Conservation (phyloP, 2,329 filamentous ascomycete species). For the Sporothrix brunneoviolacea region DNA sequence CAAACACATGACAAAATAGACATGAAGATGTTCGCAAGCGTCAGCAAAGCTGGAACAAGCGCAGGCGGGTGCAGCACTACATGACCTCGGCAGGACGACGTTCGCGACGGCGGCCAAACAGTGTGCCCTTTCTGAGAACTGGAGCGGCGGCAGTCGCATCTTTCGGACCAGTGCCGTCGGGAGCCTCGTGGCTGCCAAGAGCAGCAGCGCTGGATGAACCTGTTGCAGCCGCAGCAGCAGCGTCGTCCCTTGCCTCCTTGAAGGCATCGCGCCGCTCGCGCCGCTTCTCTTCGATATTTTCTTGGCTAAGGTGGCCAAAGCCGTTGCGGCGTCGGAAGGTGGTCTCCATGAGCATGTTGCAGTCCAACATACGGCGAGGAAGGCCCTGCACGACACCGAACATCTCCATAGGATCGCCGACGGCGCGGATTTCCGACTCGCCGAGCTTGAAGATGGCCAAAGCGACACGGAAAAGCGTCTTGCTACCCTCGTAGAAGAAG, state of each 20-base stretch:
- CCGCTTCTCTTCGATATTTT: slow-evolving; percentile 69
- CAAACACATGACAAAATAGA: neutral
- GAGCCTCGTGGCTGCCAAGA: neutral
- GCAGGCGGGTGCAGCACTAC: slow-evolving; percentile 20
- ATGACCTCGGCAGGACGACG: slow-evolving; percentile 27
- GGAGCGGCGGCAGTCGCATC: neutral
- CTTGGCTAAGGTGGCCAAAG: slow-evolving; percentile 75
- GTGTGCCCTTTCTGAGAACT: slow-evolving; percentile 35
- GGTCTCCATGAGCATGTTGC: slow-evolving; percentile 72
- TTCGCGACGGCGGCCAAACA: slow-evolving; percentile 40
- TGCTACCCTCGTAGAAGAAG: slow-evolving; percentile 92
- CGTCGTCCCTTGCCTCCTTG: slow-evolving; percentile 40
- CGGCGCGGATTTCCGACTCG: slow-evolving; percentile 70
- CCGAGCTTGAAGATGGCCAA: slow-evolving; percentile 86
- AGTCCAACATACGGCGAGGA: slow-evolving; percentile 73
- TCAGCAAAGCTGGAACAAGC: neutral
- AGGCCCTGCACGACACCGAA: slow-evolving; percentile 90
- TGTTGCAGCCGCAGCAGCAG: slow-evolving; percentile 17
- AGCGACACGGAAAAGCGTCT: slow-evolving; percentile 87
- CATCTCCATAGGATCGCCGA: slow-evolving; percentile 86
- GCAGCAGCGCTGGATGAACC: slow-evolving; percentile 19
- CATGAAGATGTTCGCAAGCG: neutral
- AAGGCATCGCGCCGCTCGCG: slow-evolving; percentile 55
- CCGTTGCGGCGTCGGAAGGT: slow-evolving; percentile 76
- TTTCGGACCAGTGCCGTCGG: neutral